Base-by-base conservation (phyloP, 768 basidiomycete species). In the Dictyophora rubrovolvata region DNA sequence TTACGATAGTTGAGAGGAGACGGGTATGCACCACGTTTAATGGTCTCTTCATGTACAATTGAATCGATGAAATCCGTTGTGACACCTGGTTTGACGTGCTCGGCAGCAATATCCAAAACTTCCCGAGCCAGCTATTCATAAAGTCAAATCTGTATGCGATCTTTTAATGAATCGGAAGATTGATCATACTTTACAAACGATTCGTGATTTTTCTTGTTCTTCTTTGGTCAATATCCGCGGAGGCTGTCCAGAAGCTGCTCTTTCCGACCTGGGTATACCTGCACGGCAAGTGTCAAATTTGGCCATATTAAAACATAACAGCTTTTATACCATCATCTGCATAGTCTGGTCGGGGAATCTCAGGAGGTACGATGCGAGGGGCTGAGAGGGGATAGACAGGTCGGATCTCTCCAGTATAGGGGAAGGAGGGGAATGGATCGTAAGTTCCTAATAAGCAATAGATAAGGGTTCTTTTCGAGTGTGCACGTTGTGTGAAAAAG, bases 41-140 rank as follows among this genome's bases (percentile, higher is more conserved):
- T 85, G 63, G 79, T 87, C 17, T 89, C 96, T 63, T 90, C 82
- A 73, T 99, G 96, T 14, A 95, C 93, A 63, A 97, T 85, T 59
- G 82, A 84, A 72, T 99, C 96, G 23, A 99, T 79, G 68, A 93
- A 91, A 68, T 98, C 93, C 1, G 96, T 97, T 11, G 95, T 96
- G 42, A 96, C 81, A 36, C 95, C 96, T n/a, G 93, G 90, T 48
- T 80, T 77, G 61, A 98, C 75, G 66, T 85, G 81, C 0, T 93
- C 82, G 1, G 94, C 95, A 17, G 90, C 87, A 59, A 90, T 77
- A 70, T 98, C 94, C 20, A 99, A 79, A n/a, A 99, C 86, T 73
- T 99, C 92, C 53, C 96, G 77, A 4, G 80, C 82, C 63, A 96
- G 77, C 96, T 98, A 52, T 42, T 2, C 42, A 42, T n/a, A 55